Percentiles rank a stretch among this genome's conserved stretches.
Conservation (phyloP, 2,329 filamentous ascomycete species). For the Botrytis aclada region DNA sequence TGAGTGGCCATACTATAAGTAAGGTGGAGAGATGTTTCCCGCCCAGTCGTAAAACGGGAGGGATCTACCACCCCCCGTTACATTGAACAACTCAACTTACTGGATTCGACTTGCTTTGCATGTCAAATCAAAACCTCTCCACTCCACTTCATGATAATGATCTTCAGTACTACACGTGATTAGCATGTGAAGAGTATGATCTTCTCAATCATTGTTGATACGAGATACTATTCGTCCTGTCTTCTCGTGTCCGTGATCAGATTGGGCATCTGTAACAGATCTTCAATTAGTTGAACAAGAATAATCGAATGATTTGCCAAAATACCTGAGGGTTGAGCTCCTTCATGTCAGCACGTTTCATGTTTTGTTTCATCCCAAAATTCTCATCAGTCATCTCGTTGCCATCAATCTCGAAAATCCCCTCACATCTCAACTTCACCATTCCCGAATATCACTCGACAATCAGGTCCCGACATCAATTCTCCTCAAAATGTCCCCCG, state of each 20-base stretch:
- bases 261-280: slow-evolving; percentile 2
- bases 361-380: neutral
- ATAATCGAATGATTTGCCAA: neutral
- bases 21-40: slow-evolving; percentile 15
- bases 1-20: slow-evolving; percentile 13
- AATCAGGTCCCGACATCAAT: neutral
- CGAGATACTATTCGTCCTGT: neutral
- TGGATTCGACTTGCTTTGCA: neutral
- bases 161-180: neutral
- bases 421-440: neutral
- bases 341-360: slow-evolving; percentile 1
- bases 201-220: neutral
- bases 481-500: neutral
- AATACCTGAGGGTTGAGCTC: neutral
- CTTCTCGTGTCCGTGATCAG: neutral
- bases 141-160: neutral
- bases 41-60: slow-evolving; percentile 11
- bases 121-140: slow-evolving; percentile 1
- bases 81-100: slow-evolving; percentile 9
- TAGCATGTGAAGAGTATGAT: neutral
- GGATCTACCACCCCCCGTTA: slow-evolving; percentile 3
- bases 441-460: neutral
- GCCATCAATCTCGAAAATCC: neutral
- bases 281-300: neutral
- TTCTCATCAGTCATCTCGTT: neutral